These are phyloP conservation scores for Aspergillus candidus DNA, from an alignment of 2,329 filamentous ascomycete genomes.

Conservation along the genomic window DNA sequence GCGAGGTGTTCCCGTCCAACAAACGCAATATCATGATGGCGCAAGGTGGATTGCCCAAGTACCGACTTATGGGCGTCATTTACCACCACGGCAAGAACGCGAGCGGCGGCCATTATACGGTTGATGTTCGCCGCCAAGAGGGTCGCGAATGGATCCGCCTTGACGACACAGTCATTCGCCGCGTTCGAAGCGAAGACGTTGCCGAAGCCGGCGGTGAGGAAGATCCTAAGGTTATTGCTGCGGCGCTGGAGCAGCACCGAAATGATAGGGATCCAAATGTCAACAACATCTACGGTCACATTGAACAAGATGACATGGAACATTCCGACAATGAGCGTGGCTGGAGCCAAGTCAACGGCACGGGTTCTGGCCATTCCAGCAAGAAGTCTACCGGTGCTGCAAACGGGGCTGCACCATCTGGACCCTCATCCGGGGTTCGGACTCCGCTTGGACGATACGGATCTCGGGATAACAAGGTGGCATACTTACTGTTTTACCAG, in stretches of 20 bases:
- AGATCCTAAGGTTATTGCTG: slow-evolving; percentile 62
- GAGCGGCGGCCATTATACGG: slow-evolving; percentile 92
- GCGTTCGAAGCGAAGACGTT: slow-evolving; percentile 81
- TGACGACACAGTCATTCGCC: slow-evolving; percentile 85
- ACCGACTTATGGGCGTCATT: slow-evolving; percentile 80
- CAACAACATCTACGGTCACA: slow-evolving; percentile 73
- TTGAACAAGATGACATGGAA: slow-evolving; percentile 59
- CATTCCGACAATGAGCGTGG: slow-evolving; percentile 56
- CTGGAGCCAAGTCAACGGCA: slow-evolving; percentile 82
- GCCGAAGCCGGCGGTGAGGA: slow-evolving; percentile 80
- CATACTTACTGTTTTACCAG: slow-evolving; percentile 95
- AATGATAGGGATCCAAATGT: slow-evolving; percentile 43
- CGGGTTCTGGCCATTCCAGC: slow-evolving; percentile 39
- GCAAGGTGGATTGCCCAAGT: slow-evolving; percentile 69
- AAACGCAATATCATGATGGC: slow-evolving; percentile 61
- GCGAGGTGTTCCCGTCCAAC: slow-evolving; percentile 75
- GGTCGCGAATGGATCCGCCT: slow-evolving; percentile 93
- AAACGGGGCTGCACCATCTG: slow-evolving; percentile 57
- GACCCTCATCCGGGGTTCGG: slow-evolving; percentile 52
- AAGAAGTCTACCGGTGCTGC: slow-evolving; percentile 66
- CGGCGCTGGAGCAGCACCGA: slow-evolving; percentile 61
- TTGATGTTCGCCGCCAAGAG: slow-evolving; percentile 92
- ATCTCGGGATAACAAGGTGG: slow-evolving; percentile 89
- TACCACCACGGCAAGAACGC: slow-evolving; percentile 98
- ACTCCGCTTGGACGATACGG: slow-evolving; percentile 52